A percentile compares a stretch with the other conserved stretches of the same genome.
phyloP scores from a whole-genome alignment of 306 rosid genomes.

The Castanospermum australe region DNA sequence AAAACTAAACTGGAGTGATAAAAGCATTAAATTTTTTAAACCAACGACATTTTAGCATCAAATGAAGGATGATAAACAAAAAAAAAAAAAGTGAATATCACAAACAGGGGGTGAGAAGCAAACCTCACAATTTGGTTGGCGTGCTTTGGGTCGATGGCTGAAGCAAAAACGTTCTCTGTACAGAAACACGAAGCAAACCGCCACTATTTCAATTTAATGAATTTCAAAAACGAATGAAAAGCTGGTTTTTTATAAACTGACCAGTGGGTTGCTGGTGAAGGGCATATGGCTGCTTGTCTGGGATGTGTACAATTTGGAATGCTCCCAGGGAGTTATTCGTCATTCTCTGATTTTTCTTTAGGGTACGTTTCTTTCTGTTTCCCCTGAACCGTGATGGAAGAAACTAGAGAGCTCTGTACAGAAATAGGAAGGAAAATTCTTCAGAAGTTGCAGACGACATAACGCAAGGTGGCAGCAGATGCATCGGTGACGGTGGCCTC shows the following conservation, averaged over 20 bases:
- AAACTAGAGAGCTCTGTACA: not conserved
- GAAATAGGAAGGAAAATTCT: too few relatives aligned
- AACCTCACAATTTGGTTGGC: conserved; percentile 81
- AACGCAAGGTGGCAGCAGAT: too few relatives aligned
- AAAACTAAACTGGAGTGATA: too few relatives aligned
- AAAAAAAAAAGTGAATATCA: not conserved
- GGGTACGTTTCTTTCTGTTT: not conserved
- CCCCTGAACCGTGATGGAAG: not conserved
- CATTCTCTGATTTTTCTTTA: not conserved
- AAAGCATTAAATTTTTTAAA: not conserved
- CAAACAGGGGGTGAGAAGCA: not conserved
- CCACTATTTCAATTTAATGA: not conserved
- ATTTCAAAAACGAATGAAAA: not conserved
- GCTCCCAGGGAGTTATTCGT: not conserved
- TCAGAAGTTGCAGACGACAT: too few relatives aligned
- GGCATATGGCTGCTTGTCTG: conserved; percentile 53
- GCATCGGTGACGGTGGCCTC: not conserved
- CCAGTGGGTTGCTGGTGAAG: conserved; percentile 78
- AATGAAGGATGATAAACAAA: too few relatives aligned
- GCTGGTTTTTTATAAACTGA: not conserved
- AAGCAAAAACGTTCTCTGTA: conserved; percentile 61
- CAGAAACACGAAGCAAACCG: not conserved
- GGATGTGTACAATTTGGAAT: conserved; percentile 63
- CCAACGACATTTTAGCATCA: too few relatives aligned
- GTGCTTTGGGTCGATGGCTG: conserved; percentile 61